Base-by-base conservation (phyloP, 1,284 basidiomycete species). In the Blastosporella zonata region DNA sequence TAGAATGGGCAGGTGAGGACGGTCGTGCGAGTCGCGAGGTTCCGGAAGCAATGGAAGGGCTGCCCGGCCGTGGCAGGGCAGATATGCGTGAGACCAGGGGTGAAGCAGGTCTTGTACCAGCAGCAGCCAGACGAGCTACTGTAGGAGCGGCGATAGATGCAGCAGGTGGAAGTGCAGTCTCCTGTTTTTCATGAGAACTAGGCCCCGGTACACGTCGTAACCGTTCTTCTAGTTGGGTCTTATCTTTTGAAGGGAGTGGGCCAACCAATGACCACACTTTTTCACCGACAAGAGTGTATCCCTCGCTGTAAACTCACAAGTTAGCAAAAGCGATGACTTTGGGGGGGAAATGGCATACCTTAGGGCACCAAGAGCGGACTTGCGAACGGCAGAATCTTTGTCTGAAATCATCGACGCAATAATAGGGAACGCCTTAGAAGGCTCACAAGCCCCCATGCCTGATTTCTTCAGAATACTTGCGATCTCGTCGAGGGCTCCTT, bases 211-310 rank as follows among this genome's bases (percentile, higher is more conserved):
- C 84, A 34, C 93, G 84, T 55, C 92, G 87, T 17, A 97, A 69
- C 13, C 93, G 81, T 63, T 96, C 94, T 64, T 96, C 93, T 22
- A 97, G 75, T 61, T 96, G 89, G 12, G 91, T 91, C 65, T 89
- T 91, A 60, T 96, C 93, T 64, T 95, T 96, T 1, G 87, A 74
- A 27, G 88, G 81, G 33, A 97, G 68, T 3, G 76, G 62, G 2
- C 92, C 92, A 29, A 94, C 87, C 9, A 87, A 68, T 13, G 79
- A 74, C 88, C 90, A 95, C 10, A 95, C 79, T 55, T 84, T 88
- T 57, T 97, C 93, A 18, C 94, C 93, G 15, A 90, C 79, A 10
- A 93, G 76, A 17, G 81, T 75, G 64, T 94, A 97, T 2, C 79
- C 88, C 64, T 95, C 90, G 53, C 89, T 91, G 57, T 21, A 53